phyloP scores from a whole-genome alignment of 495 filamentous ascomycete genomes.

The Neurospora terricola region DNA sequence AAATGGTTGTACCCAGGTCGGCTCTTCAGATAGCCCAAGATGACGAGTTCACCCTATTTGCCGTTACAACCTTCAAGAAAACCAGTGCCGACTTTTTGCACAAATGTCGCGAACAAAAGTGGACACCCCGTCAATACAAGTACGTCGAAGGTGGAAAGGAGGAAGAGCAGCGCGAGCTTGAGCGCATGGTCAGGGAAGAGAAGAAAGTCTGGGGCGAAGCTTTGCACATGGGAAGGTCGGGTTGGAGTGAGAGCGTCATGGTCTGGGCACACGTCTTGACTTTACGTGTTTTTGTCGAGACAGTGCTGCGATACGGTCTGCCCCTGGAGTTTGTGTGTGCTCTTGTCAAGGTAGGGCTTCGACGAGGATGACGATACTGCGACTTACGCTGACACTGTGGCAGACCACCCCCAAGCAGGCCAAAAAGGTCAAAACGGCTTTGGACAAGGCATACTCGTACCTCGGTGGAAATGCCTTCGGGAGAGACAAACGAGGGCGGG shows the following conservation, averaged over 20 bases:
- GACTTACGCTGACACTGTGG: conserved; percentile 12
- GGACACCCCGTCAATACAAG: conserved; percentile 90
- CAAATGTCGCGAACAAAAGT: conserved; percentile 81
- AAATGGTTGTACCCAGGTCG: conserved; percentile 81
- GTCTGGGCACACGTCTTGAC: conserved; percentile 87
- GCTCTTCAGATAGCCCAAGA: conserved; percentile 67
- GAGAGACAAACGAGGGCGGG: conserved; percentile 83
- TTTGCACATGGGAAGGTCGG: conserved; percentile 71
- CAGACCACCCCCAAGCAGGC: conserved; percentile 74
- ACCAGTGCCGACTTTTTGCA: conserved; percentile 73
- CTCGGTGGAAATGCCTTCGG: conserved; percentile 92
- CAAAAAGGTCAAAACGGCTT: conserved; percentile 66
- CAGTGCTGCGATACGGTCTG: conserved; percentile 85
- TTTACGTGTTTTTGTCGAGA: conserved; percentile 92
- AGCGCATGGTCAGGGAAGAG: conserved; percentile 68
- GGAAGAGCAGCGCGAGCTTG: conserved; percentile 75
- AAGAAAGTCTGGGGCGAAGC: conserved; percentile 84
- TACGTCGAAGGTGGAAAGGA: conserved; percentile 83
- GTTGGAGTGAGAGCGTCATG: conserved; percentile 92
- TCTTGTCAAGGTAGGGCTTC: conserved; percentile 64
- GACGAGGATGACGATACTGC: background rate
- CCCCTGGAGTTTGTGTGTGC: conserved; percentile 80
- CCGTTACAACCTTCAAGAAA: conserved; percentile 90
- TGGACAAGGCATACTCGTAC: conserved; percentile 86
- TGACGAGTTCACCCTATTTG: conserved; percentile 78